Base-by-base conservation (phyloP, 2,329 filamentous ascomycete genomes). In the Arthrobotrys pseudoclavata region DNA sequence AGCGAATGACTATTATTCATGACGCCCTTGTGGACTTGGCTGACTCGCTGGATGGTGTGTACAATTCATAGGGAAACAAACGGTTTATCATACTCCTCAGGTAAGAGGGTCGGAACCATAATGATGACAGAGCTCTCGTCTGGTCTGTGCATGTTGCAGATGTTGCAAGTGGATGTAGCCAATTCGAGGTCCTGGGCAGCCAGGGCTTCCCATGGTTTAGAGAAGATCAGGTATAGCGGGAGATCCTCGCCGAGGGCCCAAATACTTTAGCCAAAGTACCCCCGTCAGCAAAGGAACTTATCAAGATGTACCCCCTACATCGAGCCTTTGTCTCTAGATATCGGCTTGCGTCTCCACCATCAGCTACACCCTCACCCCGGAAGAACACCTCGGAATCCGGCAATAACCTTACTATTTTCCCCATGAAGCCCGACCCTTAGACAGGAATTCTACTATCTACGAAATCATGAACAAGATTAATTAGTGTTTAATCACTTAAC, bases 41-140 rank as follows among this genome's bases (percentile, higher is more conserved):
- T 76, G 66, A 76, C 66, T 20, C 15, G 53, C 10, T 26, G 48
- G n/a, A 69, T 52, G 47, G 72, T 57, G 26, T 50, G 48, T 60
- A 45, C 42, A 10, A 45, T 52, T 75, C 79, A 20, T 77, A 88
- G 88, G 89, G 20, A 90, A 90, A 83, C 88, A 90, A 80, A 84
- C 86, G 45, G 88, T 90, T 75, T 90, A 90, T 81, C 89, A 90
- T 82, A 84, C 86, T 40, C 79, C 78, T 48, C 81, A 82, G 76
- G 81, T 81, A 79, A 66, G 60, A 67, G 42, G 42, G 40, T 64
- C 45, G 37, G 52, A 42, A 48, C n/a, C 22, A 72, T 66, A 40
- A 64, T 52, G 68, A 66, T 31, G 50, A 60, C 47, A 45, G 66
- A 57, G 69, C 69, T 72, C 72, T 70, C 60, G 42, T 76, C 72